phyloP scores from a whole-genome alignment of 2,329 filamentous ascomycete species.

The Cercospora sp. region DNA sequence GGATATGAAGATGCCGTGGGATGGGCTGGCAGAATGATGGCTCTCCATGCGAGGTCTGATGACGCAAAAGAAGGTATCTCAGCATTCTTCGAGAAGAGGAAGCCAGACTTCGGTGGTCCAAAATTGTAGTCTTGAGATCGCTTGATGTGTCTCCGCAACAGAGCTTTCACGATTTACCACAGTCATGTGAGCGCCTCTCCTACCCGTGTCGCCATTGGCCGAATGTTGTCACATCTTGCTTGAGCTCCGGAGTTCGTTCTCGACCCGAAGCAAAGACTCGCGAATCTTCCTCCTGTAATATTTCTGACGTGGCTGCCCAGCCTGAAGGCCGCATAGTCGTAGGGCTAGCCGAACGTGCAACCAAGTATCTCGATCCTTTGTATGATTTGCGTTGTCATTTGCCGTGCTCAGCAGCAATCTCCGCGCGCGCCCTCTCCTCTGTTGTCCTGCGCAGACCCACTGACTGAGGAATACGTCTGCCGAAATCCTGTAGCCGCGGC shows the following conservation, averaged over 20 bases:
- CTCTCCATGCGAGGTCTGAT: conserved; percentile 20
- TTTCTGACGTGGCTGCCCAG: neutral
- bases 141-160: neutral
- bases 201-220: neutral
- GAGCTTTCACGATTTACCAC: neutral
- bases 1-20: conserved; percentile 24
- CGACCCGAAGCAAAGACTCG: neutral
- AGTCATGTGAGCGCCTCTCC: neutral
- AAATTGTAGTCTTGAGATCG: neutral
- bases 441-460: neutral
- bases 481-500: neutral
- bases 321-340: neutral
- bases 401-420: neutral
- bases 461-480: neutral
- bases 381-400: neutral
- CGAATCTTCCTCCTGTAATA: neutral
- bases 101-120: conserved; percentile 5
- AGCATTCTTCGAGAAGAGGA: conserved; percentile 21
- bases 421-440: neutral
- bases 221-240: neutral
- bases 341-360: neutral
- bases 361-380: neutral
- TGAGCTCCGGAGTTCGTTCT: neutral
- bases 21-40: conserved; percentile 25
- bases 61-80: conserved; percentile 23